Evolutionary conservation across 192 early-diverging fungal genomes (phyloP).

Genomic region (Coemansia sp.): DNA sequence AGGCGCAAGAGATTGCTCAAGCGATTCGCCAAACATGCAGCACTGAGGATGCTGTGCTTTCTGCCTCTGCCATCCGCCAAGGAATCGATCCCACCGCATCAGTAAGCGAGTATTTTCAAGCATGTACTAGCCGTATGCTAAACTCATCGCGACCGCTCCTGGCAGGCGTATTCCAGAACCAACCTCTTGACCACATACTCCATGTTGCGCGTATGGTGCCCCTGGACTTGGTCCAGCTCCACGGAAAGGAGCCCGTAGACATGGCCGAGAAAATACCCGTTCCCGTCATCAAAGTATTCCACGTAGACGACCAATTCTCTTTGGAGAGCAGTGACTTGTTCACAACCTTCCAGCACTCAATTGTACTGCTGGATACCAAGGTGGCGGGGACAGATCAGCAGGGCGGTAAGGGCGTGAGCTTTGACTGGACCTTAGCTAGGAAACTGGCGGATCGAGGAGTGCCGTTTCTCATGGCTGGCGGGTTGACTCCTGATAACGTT

Average conservation of each 20-base stretch:
- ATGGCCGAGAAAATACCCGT: slow-evolving; percentile 70
- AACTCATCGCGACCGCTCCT: slow-evolving; percentile 64
- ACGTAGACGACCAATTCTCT: slow-evolving; percentile 65
- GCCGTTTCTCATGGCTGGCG: slow-evolving; percentile 88
- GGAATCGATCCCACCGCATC: slow-evolving; percentile 8
- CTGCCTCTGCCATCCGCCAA: not conserved
- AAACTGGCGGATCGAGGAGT: slow-evolving; percentile 56
- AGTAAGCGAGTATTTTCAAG: slow-evolving; percentile 8
- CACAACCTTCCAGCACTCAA: slow-evolving; percentile 20
- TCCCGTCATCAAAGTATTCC: slow-evolving; percentile 86
- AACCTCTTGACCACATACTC: slow-evolving; percentile 73
- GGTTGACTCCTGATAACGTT: slow-evolving; percentile 83
- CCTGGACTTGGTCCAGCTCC: slow-evolving; percentile 92
- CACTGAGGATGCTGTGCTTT: not conserved
- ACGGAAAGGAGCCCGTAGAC: slow-evolving; percentile 72
- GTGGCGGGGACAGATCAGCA: slow-evolving; percentile 56
- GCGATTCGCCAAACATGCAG: slow-evolving; percentile 51
- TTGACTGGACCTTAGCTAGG: slow-evolving; percentile 84
- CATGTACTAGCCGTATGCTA: not conserved
- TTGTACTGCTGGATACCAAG: slow-evolving; percentile 64
- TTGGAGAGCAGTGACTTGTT: slow-evolving; percentile 14
- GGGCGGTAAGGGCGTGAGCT: slow-evolving; percentile 76
- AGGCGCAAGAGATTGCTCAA: slow-evolving; percentile 70
- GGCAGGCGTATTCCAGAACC: slow-evolving; percentile 93
- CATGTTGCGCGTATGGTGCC: slow-evolving; percentile 59